phyloP scores from a whole-genome alignment of 2,329 filamentous ascomycete genomes.

The Coleophoma crateriformis region DNA sequence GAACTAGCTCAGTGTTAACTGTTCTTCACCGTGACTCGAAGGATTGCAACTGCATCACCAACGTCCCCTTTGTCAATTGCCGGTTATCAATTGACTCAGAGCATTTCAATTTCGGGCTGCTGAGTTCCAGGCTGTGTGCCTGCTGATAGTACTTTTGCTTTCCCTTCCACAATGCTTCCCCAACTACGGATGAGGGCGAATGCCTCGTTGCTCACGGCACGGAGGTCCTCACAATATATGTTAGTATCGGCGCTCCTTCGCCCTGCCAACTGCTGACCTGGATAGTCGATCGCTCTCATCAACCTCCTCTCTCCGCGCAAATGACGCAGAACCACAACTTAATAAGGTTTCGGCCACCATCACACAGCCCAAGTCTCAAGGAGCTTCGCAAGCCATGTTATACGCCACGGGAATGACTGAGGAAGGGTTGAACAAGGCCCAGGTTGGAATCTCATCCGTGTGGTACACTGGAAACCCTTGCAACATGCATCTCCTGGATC shows the following conservation, averaged over 20 bases:
- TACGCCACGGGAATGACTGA: constrained; percentile 89
- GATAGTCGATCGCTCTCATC: constrained; percentile 25
- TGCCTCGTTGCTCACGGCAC: constrained; percentile 19
- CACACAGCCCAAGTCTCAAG: constrained; percentile 97
- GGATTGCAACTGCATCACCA: too few species aligned
- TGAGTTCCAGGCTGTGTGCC: too few species aligned
- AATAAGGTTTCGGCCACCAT: constrained; percentile 82
- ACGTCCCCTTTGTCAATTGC: too few species aligned
- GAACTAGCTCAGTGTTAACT: too few species aligned
- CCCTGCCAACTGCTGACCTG: constrained; percentile 6
- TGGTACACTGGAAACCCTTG: constrained; percentile 99
- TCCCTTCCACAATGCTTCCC: constrained; percentile 13
- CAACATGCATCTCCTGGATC: constrained; percentile 96
- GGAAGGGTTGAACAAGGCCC: constrained; percentile 88
- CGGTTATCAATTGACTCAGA: too few species aligned
- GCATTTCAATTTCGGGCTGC: too few species aligned
- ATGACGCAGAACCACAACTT: constrained; percentile 39
- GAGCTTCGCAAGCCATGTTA: constrained; percentile 97
- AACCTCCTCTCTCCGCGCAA: constrained; percentile 18
- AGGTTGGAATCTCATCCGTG: constrained; percentile 95
- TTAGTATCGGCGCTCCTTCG: constrained; percentile 7
- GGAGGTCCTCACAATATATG: constrained; percentile 24
- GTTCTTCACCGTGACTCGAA: too few species aligned
- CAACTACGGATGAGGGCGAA: constrained; percentile 23
- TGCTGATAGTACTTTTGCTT: background rate